Evolutionary conservation across 345 rosid species (phyloP).

Genomic region (Punica granatum): DNA sequence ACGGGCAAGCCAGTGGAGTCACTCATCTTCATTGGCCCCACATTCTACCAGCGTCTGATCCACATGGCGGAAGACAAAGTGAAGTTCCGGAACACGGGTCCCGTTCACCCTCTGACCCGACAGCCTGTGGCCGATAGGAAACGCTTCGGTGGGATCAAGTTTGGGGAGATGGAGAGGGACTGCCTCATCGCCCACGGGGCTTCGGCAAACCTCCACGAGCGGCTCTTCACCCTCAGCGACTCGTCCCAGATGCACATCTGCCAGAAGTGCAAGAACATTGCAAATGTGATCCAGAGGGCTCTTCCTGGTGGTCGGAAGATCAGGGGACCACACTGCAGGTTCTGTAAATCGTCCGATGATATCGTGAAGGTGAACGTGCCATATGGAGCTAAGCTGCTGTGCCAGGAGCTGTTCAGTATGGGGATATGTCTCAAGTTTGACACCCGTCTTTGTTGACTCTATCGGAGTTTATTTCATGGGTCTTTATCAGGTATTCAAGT

Average conservation of each 20-base stretch:
- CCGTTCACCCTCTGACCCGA: conserved; percentile 83
- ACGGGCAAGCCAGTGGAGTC: conserved; percentile 67
- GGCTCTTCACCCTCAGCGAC: conserved; percentile 72
- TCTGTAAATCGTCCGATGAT: conserved; percentile 54
- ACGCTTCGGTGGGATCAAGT: too few species aligned
- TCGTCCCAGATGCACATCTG: too few species aligned
- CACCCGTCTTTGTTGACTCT: conserved; percentile 40
- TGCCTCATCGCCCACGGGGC: too few species aligned
- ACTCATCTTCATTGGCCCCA: conserved; percentile 79
- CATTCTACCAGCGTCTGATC: conserved; percentile 75
- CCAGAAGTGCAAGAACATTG: too few species aligned
- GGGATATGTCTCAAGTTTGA: conserved; percentile 63
- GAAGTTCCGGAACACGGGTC: too few species aligned
- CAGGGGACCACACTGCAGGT: conserved; percentile 71
- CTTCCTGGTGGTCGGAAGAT: conserved; percentile 53
- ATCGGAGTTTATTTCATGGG: too few species aligned
- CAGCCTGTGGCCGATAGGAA: too few species aligned
- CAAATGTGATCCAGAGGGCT: conserved; percentile 58
- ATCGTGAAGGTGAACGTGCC: conserved; percentile 61
- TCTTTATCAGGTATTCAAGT: too few species aligned
- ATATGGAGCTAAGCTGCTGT: conserved; percentile 66
- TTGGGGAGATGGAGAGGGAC: too few species aligned
- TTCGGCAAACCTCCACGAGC: conserved; percentile 71
- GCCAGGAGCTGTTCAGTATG: conserved; percentile 85
- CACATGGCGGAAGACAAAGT: conserved; percentile 94